Base-by-base conservation (phyloP, 2,329 filamentous ascomycete genomes). In the Tolypocladium tundrense region DNA sequence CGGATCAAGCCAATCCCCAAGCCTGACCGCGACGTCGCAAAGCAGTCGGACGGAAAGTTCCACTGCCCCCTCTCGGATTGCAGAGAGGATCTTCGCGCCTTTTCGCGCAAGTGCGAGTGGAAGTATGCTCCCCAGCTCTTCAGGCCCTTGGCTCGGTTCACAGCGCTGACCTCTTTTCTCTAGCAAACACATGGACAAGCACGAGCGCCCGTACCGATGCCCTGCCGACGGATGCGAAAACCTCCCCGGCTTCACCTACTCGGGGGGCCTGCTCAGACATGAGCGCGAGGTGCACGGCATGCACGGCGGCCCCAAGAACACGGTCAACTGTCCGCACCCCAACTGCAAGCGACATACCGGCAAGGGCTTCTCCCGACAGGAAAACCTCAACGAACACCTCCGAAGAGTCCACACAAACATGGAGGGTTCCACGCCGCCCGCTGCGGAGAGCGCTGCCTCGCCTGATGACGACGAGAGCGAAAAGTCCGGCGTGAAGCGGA, bases 121-220 rank as follows among this genome's bases (percentile, higher is more conserved):
- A 95, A 88, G 91, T 94, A 77, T 83, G 89, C 82, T 37, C 21
- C 2, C 48, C 1, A 6, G 6, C 21, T 3, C 31, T n/a, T 4
- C 19, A 35, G 4, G 19, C 3, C 9, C 10, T 1, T 9, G 3
- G 10, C 5, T 37, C n/a, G 19, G 2, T 35, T 21, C 9, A 2
- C 31, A 4, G 14, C 5, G 48, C 48, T 52, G 10, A 52, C 31
- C 4, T 0, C 10, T 8, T 21, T 14, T 19, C 5, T 35, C 21
- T 8, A 96, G 91, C 70, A 97, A 97, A 76, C 93, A 97, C 71
- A 97, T 97, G 92, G 93, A 97, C 75, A 96, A 96, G 71, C 93
- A 97, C 70, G 91, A 96, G 65, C 83, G 93, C 14, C 93, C 93
- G 1, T 97, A 97, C 70, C 89, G 91, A 67, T 97, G 93, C 72